Evolutionary conservation across 257 asterid species (phyloP), one percentile per base, ranked within the genome.

Genomic region (Perilla frutescens): DNA sequence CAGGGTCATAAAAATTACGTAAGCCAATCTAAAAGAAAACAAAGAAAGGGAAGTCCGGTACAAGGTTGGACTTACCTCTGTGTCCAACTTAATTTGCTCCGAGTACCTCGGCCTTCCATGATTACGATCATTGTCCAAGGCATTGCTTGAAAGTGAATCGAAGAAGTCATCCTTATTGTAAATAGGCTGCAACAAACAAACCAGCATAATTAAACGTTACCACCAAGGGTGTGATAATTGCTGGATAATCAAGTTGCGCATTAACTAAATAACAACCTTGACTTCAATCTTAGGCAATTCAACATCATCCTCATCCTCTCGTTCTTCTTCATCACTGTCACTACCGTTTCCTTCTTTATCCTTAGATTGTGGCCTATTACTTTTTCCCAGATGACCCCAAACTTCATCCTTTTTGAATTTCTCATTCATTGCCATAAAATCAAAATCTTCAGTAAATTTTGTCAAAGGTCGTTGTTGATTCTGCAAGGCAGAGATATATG

Each of bases 341-440:
- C 79, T 73, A 62, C 57, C 96, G 62, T 87, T 80, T 67, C 85
- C 92, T 71, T 87, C 95, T 60, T 80, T 77, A 75, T 87, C 95
- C 81, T 84, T 87, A 20, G 73, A 60, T 31, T 78, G 87, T 50
- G 82, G 75, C 67, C 69, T 84, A 43, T 73, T 82, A 78, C 88
- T 90, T 83, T 86, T 94, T 43, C 98, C 98, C n/a, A 94, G 88
- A 86, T 91, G 92, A 57, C 98, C 98, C 98, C 98, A 94, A 1
- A 94, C 98, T 85, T 91, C 97, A 64, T 94, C 96, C 84, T 94
- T 94, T 0, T 94, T 91, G 83, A 94, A 94, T 79, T 90, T 94
- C 78, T 94, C 98, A 88, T 94, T 94, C 98, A 94, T 94, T 54
- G 98, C 98, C 77, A 68, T 86, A 74, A 94, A 94, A 81, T 94